Base-by-base conservation (phyloP, 768 basidiomycete genomes). In the Dioszegia crocea region DNA sequence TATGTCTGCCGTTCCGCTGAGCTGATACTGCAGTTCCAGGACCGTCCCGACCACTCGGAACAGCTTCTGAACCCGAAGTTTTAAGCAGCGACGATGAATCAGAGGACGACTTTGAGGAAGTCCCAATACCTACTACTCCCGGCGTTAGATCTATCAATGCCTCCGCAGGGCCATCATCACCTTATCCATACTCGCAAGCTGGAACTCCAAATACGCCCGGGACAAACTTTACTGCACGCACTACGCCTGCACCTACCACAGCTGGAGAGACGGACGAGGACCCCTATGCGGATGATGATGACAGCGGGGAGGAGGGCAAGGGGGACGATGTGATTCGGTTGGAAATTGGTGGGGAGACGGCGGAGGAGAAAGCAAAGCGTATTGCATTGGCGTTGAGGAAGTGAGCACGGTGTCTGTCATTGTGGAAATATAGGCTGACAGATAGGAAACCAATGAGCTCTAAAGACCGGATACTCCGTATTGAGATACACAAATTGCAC, bases 401-500 rank as follows among this genome's bases (percentile, higher is more conserved):
- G 70, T 71, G 60, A 67, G 67, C 39, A 9, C n/a, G 24, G 1
- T 16, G 40, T n/a, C 24, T 26, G 10, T 50, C 47, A 12, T 12
- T 16, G 21, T 27, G 19, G n/a, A n/a, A 16, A 40, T 31, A 39
- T 14, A 38, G 14, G 41, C 44, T 59, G 60, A 51, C 16, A 8
- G 2, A 1, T 45, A 74, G 74, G 46, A 76, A 75, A 60, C 75
- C 75, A 10, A 63, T 76, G 60, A 76, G 73, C 1, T 69, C 73
- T 1, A 69, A 73, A 14, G 88, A 93, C 69, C 84, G 92, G 12
- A 79, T 86, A 40, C 74, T 85, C 9, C 83, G 92, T 31, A 83
- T 93, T 45, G 83, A 87, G 57, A 85, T 84, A 54, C 94, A 98
- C 79, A 93, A 94, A 77, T 80, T 91, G 14, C 96, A 99, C 67